Conservation (phyloP, 768 basidiomycete genomes). For the Sutorius australiensis region DNA sequence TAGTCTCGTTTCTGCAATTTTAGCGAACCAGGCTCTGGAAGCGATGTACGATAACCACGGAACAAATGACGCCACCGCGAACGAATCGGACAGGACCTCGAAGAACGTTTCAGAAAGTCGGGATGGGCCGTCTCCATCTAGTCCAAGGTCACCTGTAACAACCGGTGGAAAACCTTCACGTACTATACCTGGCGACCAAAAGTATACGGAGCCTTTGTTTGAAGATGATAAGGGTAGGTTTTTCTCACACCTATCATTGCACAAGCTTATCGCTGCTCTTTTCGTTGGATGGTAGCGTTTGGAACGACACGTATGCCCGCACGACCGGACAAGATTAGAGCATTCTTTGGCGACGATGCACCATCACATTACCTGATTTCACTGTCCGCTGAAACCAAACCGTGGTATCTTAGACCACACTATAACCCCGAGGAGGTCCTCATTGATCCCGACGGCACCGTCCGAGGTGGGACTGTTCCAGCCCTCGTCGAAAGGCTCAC, state of each 20-base stretch:
- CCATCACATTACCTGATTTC: conserved; percentile 41
- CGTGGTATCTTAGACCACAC: conserved; percentile 59
- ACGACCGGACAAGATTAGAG: conserved; percentile 41
- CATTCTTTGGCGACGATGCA: conserved; percentile 50
- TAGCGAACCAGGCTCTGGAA: conserved; percentile 20
- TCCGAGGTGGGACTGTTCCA: conserved; percentile 57
- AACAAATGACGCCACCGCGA: conserved; percentile 4
- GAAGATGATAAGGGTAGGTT: conserved; percentile 21
- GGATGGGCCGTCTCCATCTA: background rate
- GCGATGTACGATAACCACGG: conserved; percentile 13
- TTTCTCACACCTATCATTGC: background rate
- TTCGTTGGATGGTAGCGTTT: conserved; percentile 12
- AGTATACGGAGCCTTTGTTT: background rate
- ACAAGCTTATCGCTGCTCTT: background rate
- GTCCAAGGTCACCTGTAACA: conserved; percentile 2
- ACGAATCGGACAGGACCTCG: conserved; percentile 10
- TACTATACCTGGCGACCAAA: background rate
- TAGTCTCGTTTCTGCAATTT: conserved; percentile 31
- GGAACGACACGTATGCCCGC: conserved; percentile 13
- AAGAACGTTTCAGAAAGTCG: conserved; percentile 11
- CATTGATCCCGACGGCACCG: conserved; percentile 58
- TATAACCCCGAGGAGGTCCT: conserved; percentile 56
- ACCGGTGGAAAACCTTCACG: conserved; percentile 7
- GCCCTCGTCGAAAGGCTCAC: conserved; percentile 67
- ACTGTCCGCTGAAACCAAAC: conserved; percentile 40